A percentile compares a stretch with the other conserved stretches of the same genome.
These are phyloP conservation scores for Leucocoprinus leucothites DNA, from an alignment of 768 basidiomycete genomes.

Conservation along the genomic window DNA sequence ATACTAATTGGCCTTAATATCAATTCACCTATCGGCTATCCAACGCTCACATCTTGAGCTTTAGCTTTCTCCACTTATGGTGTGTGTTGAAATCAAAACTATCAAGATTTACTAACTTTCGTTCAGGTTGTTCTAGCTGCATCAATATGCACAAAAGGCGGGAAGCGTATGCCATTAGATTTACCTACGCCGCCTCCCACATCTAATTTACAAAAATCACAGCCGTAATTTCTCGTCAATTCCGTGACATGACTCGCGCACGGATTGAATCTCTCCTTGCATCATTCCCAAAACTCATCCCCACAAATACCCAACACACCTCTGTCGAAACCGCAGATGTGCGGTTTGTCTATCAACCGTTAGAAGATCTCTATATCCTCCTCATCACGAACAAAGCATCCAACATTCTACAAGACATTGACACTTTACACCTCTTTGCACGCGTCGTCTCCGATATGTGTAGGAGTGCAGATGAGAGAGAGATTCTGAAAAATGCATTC, in stretches of 20 bases:
- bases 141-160: constrained; percentile 92
- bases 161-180: constrained; percentile 64
- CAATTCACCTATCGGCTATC: not conserved
- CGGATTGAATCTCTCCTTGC: constrained; percentile 94
- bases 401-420: constrained; percentile 98
- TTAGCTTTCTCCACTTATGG: not conserved
- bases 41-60: not conserved
- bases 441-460: constrained; percentile 93
- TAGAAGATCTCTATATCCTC: constrained; percentile 95
- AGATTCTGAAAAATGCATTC: constrained; percentile 88
- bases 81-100: not conserved
- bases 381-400: constrained; percentile 98
- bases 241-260: constrained; percentile 87
- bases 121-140: constrained; percentile 86
- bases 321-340: constrained; percentile 96
- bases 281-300: constrained; percentile 97
- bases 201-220: constrained; percentile 7
- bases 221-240: constrained; percentile 97
- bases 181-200: not conserved
- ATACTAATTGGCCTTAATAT: constrained; percentile 4
- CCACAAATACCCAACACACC: constrained; percentile 91
- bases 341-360: constrained; percentile 93
- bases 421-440: constrained; percentile 91
- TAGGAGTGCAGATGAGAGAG: constrained; percentile 80
- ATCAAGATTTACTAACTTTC: not conserved